Conservation (phyloP, 169 alveolate species). For the Plasmodium reichenowi region DNA sequence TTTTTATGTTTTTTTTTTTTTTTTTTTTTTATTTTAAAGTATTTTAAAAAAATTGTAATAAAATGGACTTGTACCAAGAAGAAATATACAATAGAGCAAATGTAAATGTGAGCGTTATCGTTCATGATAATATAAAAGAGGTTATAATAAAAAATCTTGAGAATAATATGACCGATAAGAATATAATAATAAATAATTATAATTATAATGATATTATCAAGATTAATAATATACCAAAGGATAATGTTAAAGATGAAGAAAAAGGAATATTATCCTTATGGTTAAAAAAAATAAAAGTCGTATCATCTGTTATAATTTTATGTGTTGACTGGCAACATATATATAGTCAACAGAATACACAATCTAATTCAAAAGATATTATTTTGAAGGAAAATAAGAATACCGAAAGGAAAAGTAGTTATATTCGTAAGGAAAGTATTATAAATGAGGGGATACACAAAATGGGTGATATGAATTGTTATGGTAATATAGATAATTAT, state of each 20-base stretch:
- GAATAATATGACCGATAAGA: conserved; percentile 47
- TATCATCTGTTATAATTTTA: conserved; percentile 61
- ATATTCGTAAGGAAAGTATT: neutral
- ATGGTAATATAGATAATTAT: too few relatives aligned
- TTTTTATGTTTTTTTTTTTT: neutral
- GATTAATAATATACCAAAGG: conserved; percentile 23
- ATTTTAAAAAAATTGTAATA: too few relatives aligned
- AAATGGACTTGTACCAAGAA: conserved; percentile 53
- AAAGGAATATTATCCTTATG: conserved; percentile 8
- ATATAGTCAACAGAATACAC: conserved; percentile 8
- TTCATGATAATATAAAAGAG: conserved; percentile 64
- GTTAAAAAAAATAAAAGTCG: conserved; percentile 53
- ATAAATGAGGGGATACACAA: neutral
- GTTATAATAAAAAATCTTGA: conserved; percentile 39
- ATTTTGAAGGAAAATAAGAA: neutral
- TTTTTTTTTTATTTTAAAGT: neutral
- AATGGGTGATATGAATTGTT: neutral
- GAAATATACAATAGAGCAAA: conserved; percentile 65
- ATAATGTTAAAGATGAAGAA: neutral
- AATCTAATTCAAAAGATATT: neutral
- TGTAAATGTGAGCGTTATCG: conserved; percentile 40
- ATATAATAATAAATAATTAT: conserved; percentile 56
- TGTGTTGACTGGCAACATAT: conserved; percentile 73
- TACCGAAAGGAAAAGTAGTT: neutral
- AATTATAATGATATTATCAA: conserved; percentile 48